Evolutionary conservation across 768 basidiomycete genomes (phyloP).

Genomic region (Daedaleopsis sinensis): DNA sequence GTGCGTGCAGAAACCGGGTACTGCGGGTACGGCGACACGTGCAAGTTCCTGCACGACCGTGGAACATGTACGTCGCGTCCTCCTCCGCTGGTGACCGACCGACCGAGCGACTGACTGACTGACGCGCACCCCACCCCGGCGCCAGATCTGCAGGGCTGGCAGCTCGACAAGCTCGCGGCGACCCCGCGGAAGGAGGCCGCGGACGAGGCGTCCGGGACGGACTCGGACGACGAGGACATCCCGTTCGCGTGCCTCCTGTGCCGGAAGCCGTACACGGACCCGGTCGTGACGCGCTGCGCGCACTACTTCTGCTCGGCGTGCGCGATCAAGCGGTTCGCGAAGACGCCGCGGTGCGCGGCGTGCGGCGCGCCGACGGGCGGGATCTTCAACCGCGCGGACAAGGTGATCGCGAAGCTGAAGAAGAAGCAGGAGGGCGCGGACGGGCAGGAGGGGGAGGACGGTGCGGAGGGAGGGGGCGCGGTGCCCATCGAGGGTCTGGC

Average conservation of each 20-base stretch:
- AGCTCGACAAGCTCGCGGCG: slow-evolving; percentile 91
- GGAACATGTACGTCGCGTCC: slow-evolving; percentile 81
- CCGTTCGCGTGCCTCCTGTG: slow-evolving; percentile 99
- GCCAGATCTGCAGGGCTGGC: slow-evolving; percentile 96
- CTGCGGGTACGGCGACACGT: slow-evolving; percentile 98
- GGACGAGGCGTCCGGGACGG: slow-evolving; percentile 65
- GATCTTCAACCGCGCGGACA: slow-evolving; percentile 95
- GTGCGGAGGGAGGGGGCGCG: slow-evolving; percentile 19
- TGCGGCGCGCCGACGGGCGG: slow-evolving; percentile 93
- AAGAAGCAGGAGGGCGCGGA: slow-evolving; percentile 66
- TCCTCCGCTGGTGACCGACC: slow-evolving; percentile 4
- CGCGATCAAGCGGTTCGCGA: slow-evolving; percentile 92
- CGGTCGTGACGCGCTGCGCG: slow-evolving; percentile 93
- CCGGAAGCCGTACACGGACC: slow-evolving; percentile 91
- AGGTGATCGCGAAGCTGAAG: slow-evolving; percentile 86
- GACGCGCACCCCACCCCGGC: not conserved
- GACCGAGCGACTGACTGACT: no score
- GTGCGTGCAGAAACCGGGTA: slow-evolving; percentile 84
- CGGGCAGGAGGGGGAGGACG: slow-evolving; percentile 46
- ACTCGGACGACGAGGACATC: slow-evolving; percentile 82
- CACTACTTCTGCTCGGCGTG: slow-evolving; percentile 97
- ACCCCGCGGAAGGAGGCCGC: slow-evolving; percentile 61
- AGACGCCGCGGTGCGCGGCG: slow-evolving; percentile 94
- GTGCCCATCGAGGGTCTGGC: slow-evolving; percentile 58
- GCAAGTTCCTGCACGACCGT: slow-evolving; percentile 98